Base-by-base conservation (phyloP, 2,329 filamentous ascomycete genomes). In the Alternaria conjuncta region DNA sequence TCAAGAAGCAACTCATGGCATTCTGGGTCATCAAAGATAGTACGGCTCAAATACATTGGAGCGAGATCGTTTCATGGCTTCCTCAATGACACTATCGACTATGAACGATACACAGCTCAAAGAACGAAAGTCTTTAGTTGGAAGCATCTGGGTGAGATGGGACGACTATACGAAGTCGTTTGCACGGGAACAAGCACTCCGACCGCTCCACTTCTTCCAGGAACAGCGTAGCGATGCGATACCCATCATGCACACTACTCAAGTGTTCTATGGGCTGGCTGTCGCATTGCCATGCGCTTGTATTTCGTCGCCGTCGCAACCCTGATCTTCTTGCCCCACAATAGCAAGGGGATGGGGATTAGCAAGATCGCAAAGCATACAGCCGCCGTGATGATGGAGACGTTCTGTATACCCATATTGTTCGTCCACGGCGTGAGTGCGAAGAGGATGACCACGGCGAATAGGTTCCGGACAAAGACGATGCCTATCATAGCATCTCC, bases 361-460 rank as follows among this genome's bases (percentile, higher is more conserved):
- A 71, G 58, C 20, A 80, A 62, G 10, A 82, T 73, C 3, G 73
- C 67, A 28, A 78, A 70, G 1, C 71, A 72, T 36, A 83, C 74
- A 1, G 76, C 72, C 6, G 78, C 78, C 45, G 82, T 80, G 5
- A 78, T 77, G 44, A 82, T 78, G 62, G 82, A 81, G 15, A 83
- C 79, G 64, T 82, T 81, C 18, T 78, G 73, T 26, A 82, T 67
- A 7, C 82, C 82, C 23, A 82, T 75, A 1, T 41, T 32, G 61
- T 69, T 68, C 10, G 80, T 77, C 81, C 84, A 85, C 1, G 81
- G 80, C 0, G 79, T 74, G 23, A 85, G 72, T 0, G 80, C 80
- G 64, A 86, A 85, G n/a, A 85, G 79, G 46, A 85, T 80, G 15
- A 80, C 75, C 2, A 81, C 83, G 18, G 77, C 76, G 46, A 85